Percentiles rank a stretch among this genome's conserved stretches.
Conservation (phyloP, 2,329 filamentous ascomycete genomes). For the Curvularia eragrostidis region DNA sequence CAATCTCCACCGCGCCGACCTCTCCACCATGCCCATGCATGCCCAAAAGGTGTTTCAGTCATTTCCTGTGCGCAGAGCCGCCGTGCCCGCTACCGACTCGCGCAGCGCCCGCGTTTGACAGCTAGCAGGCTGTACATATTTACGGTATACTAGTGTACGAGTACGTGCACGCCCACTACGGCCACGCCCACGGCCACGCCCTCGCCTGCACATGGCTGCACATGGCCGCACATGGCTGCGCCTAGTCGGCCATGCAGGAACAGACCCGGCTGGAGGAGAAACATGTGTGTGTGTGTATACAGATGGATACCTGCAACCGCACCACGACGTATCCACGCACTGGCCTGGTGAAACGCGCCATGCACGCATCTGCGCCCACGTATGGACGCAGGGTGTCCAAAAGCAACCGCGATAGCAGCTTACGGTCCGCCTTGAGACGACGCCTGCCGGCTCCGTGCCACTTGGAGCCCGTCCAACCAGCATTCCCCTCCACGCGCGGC, state of each 20-base stretch:
- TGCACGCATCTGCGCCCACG: slow-evolving; percentile 23
- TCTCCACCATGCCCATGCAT: slow-evolving; percentile 8
- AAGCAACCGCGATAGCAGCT: slow-evolving; percentile 27
- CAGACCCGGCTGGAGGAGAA: slow-evolving; percentile 4
- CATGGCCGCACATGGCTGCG: background rate
- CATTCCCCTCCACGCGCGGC: slow-evolving; percentile 29
- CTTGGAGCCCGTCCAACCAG: slow-evolving; percentile 17
- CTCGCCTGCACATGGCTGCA: background rate
- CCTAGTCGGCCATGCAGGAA: background rate
- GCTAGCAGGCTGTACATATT: background rate
- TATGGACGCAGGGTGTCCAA: slow-evolving; percentile 17
- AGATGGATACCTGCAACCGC: too few relatives aligned
- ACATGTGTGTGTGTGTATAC: too few relatives aligned
- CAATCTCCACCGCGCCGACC: slow-evolving; percentile 7
- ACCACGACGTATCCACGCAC: slow-evolving; percentile 12
- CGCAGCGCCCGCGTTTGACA: slow-evolving; percentile 19
- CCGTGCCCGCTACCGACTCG: slow-evolving; percentile 9
- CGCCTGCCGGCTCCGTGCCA: slow-evolving; percentile 15
- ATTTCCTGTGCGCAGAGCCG: slow-evolving; percentile 16
- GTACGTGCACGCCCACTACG: background rate
- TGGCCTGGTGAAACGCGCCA: slow-evolving; percentile 32
- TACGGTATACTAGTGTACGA: too few relatives aligned
- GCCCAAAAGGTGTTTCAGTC: slow-evolving; percentile 17
- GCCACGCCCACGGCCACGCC: too few relatives aligned
- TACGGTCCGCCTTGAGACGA: slow-evolving; percentile 17